Percentiles rank a stretch among this genome's conserved stretches.
phyloP scores from a whole-genome alignment of 2,329 filamentous ascomycete genomes.

The Claviceps sp. region DNA sequence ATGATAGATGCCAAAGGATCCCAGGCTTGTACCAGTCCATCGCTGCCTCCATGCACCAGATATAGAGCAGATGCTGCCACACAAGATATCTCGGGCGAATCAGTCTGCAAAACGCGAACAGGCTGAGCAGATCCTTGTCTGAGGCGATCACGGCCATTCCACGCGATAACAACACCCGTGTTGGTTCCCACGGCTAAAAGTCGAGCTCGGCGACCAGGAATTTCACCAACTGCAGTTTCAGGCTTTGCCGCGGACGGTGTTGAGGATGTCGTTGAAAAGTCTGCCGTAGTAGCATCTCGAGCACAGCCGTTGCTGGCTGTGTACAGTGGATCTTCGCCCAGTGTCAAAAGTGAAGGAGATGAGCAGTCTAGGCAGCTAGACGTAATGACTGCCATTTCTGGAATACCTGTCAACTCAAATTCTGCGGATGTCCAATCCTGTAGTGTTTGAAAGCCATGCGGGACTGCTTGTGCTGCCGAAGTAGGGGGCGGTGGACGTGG shows the following conservation, averaged over 20 bases:
- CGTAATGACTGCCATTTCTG: constrained; percentile 48
- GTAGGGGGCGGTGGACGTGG: constrained; percentile 13
- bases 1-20: constrained; percentile 75
- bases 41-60: constrained; percentile 83
- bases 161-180: constrained; percentile 62
- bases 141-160: constrained; percentile 61
- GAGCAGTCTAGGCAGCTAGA: constrained; percentile 63
- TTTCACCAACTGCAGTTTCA: constrained; percentile 35
- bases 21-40: constrained; percentile 93
- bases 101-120: constrained; percentile 73
- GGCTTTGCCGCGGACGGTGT: constrained; percentile 12
- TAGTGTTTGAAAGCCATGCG: constrained; percentile 7
- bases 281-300: constrained; percentile 33
- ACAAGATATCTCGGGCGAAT: constrained; percentile 76
- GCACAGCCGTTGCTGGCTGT: constrained; percentile 29
- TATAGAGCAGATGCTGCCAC: constrained; percentile 76
- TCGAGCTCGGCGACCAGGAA: constrained; percentile 75
- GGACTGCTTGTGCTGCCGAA: constrained; percentile 8
- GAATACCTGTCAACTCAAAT: constrained; percentile 41
- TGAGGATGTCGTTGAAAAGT: neutral
- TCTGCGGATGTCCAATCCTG: constrained; percentile 19
- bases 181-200: constrained; percentile 72
- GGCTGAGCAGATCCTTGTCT: constrained; percentile 42
- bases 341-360: constrained; percentile 53
- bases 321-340: constrained; percentile 62